Base-by-base conservation (phyloP, 352 stramenopile species). In the Phytophthora kernoviae region DNA sequence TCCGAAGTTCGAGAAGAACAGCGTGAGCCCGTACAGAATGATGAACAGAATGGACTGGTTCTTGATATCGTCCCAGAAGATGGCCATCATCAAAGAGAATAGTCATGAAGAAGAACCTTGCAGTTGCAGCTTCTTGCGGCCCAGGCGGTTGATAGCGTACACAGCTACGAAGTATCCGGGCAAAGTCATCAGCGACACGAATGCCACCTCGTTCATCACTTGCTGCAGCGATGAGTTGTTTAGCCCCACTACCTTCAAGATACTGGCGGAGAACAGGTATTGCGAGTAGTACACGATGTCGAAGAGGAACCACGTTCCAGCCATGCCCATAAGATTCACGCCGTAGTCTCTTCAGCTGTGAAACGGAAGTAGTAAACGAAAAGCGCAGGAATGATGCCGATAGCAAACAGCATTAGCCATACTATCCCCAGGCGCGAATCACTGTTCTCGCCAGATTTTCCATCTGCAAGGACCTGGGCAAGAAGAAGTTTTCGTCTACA, bases 1-100 rank as follows among this genome's bases (percentile, higher is more conserved):
- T 0, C 86, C 86, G 53, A 95, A 94, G 64, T 93, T 90, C 30
- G 79, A 74, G 53, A 87, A 88, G 56, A 89, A 91, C 32, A 93
- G 79, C 11, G 79, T 75, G 32, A 90, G 64, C 0, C 79, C 77
- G 58, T 88, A 91, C 9, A 93, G 50, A n/a, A 88, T 55, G 37
- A 91, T 72, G 54, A 92, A 91, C 10, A 73, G 48, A 36, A 80
- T 61, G 10, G 60, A 60, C 24, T 79, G 57, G 22, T 68, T 47
- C 55, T 80, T 65, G 43, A 88, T 60, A 21, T 69, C 51, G 18
- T 84, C 65, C 75, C 78, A 89, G 47, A 77, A 75, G 22, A 68
- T 70, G n/a, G 71, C 67, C 17, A 91, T 67, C 5, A 70, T 30
- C 1, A 90, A 33, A 84, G 18, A 88, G 43, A 2, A 86, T 46